phyloP scores from a whole-genome alignment of 768 basidiomycete species.

The Agrocybe chaxingu region DNA sequence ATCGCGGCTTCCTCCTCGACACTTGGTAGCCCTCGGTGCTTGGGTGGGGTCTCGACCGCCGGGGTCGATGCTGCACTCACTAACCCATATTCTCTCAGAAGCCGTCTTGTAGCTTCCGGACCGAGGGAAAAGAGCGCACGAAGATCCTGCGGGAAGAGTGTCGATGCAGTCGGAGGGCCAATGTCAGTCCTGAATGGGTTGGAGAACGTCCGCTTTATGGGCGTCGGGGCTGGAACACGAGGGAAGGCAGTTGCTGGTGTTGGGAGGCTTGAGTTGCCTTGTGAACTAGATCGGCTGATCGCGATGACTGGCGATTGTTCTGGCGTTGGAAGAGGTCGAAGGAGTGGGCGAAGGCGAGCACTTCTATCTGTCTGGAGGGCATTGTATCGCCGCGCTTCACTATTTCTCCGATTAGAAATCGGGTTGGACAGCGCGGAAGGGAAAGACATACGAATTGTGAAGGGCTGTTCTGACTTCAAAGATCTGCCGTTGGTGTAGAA shows the following conservation, averaged over 20 bases:
- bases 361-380: slow-evolving; percentile 25
- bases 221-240: slow-evolving; percentile 25
- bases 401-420: slow-evolving; percentile 12
- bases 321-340: slow-evolving; percentile 47
- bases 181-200: slow-evolving; percentile 16
- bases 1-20: slow-evolving; percentile 17
- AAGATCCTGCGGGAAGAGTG: slow-evolving; percentile 45
- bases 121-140: slow-evolving; percentile 40
- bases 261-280: slow-evolving; percentile 17
- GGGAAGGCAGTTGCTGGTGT: slow-evolving; percentile 28
- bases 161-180: slow-evolving; percentile 35
- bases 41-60: slow-evolving; percentile 18
- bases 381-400: slow-evolving; percentile 45
- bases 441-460: slow-evolving; percentile 41
- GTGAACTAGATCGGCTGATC: slow-evolving; percentile 22
- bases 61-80: slow-evolving; percentile 26
- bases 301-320: slow-evolving; percentile 40
- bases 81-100: slow-evolving; percentile 45
- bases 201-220: slow-evolving; percentile 20
- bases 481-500: slow-evolving; percentile 40
- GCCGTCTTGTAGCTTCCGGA: slow-evolving; percentile 34
- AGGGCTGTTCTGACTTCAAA: slow-evolving; percentile 39
- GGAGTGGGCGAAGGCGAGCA: slow-evolving; percentile 46
- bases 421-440: not conserved
- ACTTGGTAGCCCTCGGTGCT: slow-evolving; percentile 16